Base-by-base conservation (phyloP, 371 early-diverging fungal species). In the Dichotomocladium elegans region DNA sequence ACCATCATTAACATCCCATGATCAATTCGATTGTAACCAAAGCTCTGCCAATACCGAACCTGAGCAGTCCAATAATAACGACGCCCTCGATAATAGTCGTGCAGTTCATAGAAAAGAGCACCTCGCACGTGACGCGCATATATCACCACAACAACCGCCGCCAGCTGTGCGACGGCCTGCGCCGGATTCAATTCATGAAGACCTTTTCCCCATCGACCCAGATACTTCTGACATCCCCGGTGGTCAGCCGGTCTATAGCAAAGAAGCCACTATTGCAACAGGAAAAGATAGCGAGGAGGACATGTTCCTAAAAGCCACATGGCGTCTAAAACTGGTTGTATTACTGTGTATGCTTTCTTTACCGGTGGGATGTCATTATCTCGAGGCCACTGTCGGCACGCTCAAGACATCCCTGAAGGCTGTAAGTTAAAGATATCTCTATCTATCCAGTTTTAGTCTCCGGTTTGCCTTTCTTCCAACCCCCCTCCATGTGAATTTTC, bases 331-430 rank as follows among this genome's bases (percentile, higher is more conserved):
- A 29, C 3, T 48, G 3, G 19, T 53, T 4, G 53, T 63, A 24
- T 31, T 63, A 24, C 17, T 54, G 3, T 58, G 54, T 29, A 63
- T 63, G 63, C 63, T 63, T 34, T 37, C 55, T 21, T 42, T 63
- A 26, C 63, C 63, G 12, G 74, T 67, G 9, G 74, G 74, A 7
- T 69, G 65, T 41, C 74, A 73, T 60, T 73, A 63, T 41, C 40
- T 73, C 15, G 68, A 69, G 49, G 74, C 74, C 17, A 73, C 74
- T 1, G 41, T 73, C 29, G 70, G 74, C 31, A 73, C 74, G 27
- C 50, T 73, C 11, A 73, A 73, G 46, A 70, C 74, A 19, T 41
- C 61, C 22, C 41, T 73, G 25, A 73, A 73, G 47, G 22, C 41
- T 24, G 74, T 70, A 70, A 67, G 61, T 51, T 30, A 12, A 14